Percentiles rank a stretch among this genome's conserved stretches.
phyloP scores from a whole-genome alignment of 148 eudicot species.

The Camellia japonica region DNA sequence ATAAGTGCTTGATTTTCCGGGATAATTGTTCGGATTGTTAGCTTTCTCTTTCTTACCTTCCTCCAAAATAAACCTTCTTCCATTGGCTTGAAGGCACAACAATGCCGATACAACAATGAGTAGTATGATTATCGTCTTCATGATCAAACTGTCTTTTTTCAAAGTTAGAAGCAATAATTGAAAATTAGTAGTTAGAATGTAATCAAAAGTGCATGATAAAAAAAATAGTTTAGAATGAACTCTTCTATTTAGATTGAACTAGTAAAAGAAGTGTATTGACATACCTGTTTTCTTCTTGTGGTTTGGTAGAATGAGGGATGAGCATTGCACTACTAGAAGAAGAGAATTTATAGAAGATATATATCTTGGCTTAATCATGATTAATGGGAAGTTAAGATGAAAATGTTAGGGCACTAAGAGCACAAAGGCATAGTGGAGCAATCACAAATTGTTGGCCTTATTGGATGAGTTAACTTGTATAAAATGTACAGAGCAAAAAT shows the following conservation, averaged over 20 bases:
- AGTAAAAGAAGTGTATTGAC: not conserved
- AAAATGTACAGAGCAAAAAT: no score
- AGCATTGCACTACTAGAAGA: not conserved
- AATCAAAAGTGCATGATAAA: no score
- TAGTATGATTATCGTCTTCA: not conserved
- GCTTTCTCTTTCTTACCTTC: not conserved
- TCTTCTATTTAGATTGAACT: not conserved
- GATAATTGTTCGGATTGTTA: not conserved
- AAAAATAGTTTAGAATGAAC: no score
- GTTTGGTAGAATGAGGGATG: not conserved
- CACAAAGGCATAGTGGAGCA: slow-evolving; percentile 8
- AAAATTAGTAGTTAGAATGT: not conserved
- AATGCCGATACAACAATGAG: slow-evolving; percentile 1
- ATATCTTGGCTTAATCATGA: not conserved
- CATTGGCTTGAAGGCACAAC: slow-evolving; percentile 6
- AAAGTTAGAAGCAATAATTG: not conserved
- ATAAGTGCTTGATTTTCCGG: no score
- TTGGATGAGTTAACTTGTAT: not conserved
- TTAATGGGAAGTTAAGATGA: no score
- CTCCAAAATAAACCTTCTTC: not conserved
- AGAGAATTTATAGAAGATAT: not conserved
- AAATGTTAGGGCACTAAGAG: not conserved
- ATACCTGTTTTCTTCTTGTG: not conserved
- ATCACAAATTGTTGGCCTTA: not conserved
- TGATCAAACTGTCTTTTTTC: not conserved